Evolutionary conservation across 225 moss, liverwort and hornwort genomes (phyloP).

Genomic region (Thuidium tamariscinum): DNA sequence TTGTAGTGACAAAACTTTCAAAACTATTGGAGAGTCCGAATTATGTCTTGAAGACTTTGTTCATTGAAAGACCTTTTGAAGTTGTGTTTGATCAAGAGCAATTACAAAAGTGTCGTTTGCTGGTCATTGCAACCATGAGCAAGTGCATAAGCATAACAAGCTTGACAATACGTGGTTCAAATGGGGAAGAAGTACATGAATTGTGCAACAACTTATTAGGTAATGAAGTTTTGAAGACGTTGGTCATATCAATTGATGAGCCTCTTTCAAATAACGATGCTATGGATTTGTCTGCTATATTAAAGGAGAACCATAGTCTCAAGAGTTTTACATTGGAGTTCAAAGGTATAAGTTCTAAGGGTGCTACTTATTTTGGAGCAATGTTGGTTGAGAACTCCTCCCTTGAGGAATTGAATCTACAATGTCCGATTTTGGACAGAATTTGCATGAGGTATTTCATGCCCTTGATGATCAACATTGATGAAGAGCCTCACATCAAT

Average conservation of each 20-base stretch:
- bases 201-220: not conserved
- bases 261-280: accelerated
- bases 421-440: accelerated
- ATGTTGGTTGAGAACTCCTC: not conserved
- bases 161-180: accelerated
- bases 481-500: no score
- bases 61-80: no score
- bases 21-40: no score
- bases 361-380: not conserved
- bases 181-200: no score
- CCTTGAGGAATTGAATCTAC: not conserved
- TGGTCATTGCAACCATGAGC: not conserved
- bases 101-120: no score
- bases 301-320: not conserved
- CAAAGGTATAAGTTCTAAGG: accelerated
- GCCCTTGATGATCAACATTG: not conserved
- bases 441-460: not conserved
- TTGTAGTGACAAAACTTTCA: no score
- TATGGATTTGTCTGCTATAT: not conserved
- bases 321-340: not conserved
- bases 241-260: accelerated
- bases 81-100: no score
- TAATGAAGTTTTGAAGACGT: not conserved
- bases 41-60: no score
- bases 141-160: no score